Base-by-base conservation (phyloP, 106 monocot species). In the Cymbidium sinense region DNA sequence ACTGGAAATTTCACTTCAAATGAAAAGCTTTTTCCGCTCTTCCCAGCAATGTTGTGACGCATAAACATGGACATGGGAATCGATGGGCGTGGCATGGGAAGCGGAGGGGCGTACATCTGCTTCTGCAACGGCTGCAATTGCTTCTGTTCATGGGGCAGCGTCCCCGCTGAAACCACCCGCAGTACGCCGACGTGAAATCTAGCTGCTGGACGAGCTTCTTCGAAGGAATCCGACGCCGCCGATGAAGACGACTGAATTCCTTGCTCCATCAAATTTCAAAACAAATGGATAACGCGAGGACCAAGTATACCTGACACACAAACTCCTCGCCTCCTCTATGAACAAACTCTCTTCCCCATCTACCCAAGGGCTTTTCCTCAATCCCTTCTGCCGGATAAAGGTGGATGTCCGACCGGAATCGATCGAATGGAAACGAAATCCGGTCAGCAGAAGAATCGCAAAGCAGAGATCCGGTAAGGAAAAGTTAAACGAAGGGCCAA, bases 141-240 rank as follows among this genome's bases (percentile, higher is more conserved):
- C 28, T 17, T n/a, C 12, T 50, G 71, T 34, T 44, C 74, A 74
- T 35, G 13, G 44, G 27, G 44, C 12, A 47, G 12, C 50, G 77
- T 19, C 70, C n/a, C 47, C 47, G 67, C 50, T 43, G 52, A 51
- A 21, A 37, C 47, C 35, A 73, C 36, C 52, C 55, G 69, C 64
- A 50, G 19, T 74, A n/a, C 62, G 35, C 39, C 44, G 74, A 19
- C 23, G 88, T 86, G 86, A 91, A 91, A 83, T 91, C 91, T 20
- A 91, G 77, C 84, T 91, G 91, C 20, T 88, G 77, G 1, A 81
- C 84, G 23, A 91, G 88, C 76, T 86, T 91, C 84, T 81, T 91
- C 30, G 82, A 76, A 5, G 88, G 78, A 76, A 86, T 91, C 91
- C 43, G 80, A 43, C 65, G 83, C 11, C 76, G 74, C 30, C 55